Evolutionary conservation across 371 early-diverging fungal species (phyloP), one percentile per base, ranked within the genome.

Genomic region (Mortierella sp.): DNA sequence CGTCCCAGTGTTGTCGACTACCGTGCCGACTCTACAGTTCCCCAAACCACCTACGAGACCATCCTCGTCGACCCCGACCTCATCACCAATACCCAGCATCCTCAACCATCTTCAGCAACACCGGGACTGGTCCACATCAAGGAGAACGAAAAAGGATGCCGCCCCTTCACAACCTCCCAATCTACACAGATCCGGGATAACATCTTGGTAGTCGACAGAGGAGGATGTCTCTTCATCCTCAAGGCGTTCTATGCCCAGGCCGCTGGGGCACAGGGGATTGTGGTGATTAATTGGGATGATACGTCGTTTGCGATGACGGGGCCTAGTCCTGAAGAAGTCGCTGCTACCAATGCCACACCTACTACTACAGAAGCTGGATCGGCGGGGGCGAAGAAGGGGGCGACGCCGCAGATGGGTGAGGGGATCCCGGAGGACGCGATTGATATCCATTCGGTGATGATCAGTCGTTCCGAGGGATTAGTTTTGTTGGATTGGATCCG

Each of bases 171-270:
- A 0, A 49, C n/a, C 3, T 60, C 77, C 24, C 87, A 88, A 21
- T 43, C 72, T 6, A n/a, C 72, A 1, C 16, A 32, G 12, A 83
- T 90, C 27, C 76, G 72, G 24, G 90, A 76, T 24, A 88, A 82
- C 12, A 83, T 92, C 11, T 49, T 91, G 48, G 74, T 92, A 0
- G 83, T 93, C 0, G 85, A 89, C 51, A 86, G 92, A n/a, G 91
- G 93, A 0, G 75, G 73, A 27, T 93, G 93, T 80, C 78, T 81
- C 4, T 93, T 93, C 76, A 78, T 87, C 12, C 77, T 87, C 11
- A 92, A 93, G 78, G 89, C 83, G 1, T 60, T 79, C 14, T 81
- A 86, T 71, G 92, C 92, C 0, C 91, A 93, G 63, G 81, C 79
- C 18, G 91, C 91, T 0, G 91, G 90, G 0, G 93, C 93, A 2